Evolutionary conservation across 208 protist genomes (phyloP), one percentile per base, ranked within the genome.

Genomic region (Naegleria gruberi): DNA sequence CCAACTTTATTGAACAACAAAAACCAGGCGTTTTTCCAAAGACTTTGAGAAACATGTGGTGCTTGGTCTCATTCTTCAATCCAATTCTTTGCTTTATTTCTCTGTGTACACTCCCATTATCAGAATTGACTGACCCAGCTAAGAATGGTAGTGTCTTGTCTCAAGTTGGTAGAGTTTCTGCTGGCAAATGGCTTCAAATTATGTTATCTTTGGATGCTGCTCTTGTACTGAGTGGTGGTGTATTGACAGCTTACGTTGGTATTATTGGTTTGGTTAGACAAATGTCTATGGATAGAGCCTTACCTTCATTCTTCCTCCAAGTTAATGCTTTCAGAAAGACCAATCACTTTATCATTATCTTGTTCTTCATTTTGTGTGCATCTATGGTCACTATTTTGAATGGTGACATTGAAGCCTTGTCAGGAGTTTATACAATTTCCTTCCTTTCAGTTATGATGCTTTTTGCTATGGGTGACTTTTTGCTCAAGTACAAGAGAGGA

Each of bases 1-100:
- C 94, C 34, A 97, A 97, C 91, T 97, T 94, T 89, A 94, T 97
- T 57, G 95, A 97, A 90, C 94, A 96, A 91, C 94, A 97, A 89
- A 93, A 94, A 73, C 43, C 40, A 74, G 95, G 95, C 45, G 95
- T 97, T 4, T 97, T 95, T 89, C 89, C 92, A 73, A 96, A 96
- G 90, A 96, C 94, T 1, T 90, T 97, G 0, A 87, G 94, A 73
- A 97, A 96, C 82, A 96, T 97, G 93, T 96, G 95, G 95, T 82
- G 92, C 2, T 89, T 92, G 19, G 92, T 95, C 5, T 90, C 92
- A 6, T 82, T 96, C n/a, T 91, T 96, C 42, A 97, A 96, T 82
- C 94, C 95, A 74, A 23, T 93, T 0, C 88, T 97, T 43, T 91
- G 91, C 30, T 89, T 95, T 40, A 77, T 95, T 37, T 81, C 91